These are phyloP conservation scores for Diaporthe ilicicola DNA, from an alignment of 2,329 filamentous ascomycete genomes.

Conservation along the genomic window DNA sequence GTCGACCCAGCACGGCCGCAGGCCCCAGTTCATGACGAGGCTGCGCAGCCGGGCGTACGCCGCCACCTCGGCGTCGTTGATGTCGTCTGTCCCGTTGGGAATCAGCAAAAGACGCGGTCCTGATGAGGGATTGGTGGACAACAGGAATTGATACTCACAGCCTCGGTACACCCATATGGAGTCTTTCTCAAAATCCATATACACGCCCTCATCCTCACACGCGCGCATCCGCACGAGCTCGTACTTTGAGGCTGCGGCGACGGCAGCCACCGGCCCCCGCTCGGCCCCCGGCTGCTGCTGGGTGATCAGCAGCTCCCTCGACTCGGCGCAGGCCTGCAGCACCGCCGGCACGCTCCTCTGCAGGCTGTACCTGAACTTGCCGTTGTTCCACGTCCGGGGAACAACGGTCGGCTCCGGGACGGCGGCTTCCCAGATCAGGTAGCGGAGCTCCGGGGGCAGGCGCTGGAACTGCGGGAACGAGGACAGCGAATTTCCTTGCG, in stretches of 20 bases:
- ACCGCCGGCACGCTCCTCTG: conserved; percentile 27
- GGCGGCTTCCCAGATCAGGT: conserved; percentile 32
- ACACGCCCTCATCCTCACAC: conserved; percentile 30
- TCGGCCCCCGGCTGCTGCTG: not conserved
- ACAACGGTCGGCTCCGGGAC: conserved; percentile 26
- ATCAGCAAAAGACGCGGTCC: not conserved
- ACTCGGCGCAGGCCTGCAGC: conserved; percentile 34
- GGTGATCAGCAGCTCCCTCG: conserved; percentile 30
- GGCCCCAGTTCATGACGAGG: conserved; percentile 35
- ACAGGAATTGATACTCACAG: conserved; percentile 23
- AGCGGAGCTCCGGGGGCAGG: conserved; percentile 28
- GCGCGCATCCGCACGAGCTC: conserved; percentile 26
- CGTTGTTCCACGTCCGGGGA: conserved; percentile 32
- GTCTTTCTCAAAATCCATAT: conserved; percentile 31
- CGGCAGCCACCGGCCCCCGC: not conserved
- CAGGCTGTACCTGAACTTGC: conserved; percentile 29
- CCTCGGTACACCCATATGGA: conserved; percentile 33
- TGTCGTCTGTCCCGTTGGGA: conserved; percentile 18
- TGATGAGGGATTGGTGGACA: not conserved
- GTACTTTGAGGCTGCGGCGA: not conserved
- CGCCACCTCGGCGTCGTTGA: conserved; percentile 24
- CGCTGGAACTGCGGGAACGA: conserved; percentile 25
- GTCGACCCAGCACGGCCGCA: conserved; percentile 34
- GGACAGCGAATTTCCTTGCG: not conserved
- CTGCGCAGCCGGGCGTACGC: conserved; percentile 27